Percentiles rank a stretch among this genome's conserved stretches.
Conservation (phyloP, 148 eudicot genomes). For the Rhododendron simsii region DNA sequence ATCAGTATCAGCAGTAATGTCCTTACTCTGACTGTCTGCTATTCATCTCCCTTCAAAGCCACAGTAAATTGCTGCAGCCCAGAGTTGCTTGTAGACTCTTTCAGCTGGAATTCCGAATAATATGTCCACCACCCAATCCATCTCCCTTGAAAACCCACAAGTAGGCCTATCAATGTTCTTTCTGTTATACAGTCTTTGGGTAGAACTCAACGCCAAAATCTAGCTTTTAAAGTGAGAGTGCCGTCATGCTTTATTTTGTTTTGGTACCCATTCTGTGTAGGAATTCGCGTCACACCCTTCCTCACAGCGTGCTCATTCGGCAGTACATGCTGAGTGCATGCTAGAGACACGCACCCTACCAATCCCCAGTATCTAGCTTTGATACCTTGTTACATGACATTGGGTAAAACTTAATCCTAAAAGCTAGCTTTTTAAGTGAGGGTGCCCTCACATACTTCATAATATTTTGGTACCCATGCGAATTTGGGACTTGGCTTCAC, state of each 20-base stretch:
- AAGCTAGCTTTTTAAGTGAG: not conserved
- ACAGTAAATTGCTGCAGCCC: not conserved
- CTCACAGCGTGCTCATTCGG: not conserved
- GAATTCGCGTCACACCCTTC: not conserved
- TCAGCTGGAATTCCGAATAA: not conserved
- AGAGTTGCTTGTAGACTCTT: not conserved
- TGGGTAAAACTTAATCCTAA: not conserved
- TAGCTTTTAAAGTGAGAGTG: not conserved
- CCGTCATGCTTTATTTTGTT: not conserved
- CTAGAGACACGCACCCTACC: not conserved
- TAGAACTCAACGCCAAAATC: not conserved
- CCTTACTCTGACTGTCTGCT: not conserved
- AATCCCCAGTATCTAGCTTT: not conserved
- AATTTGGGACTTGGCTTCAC: not conserved
- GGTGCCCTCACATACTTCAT: not conserved
- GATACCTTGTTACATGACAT: not conserved
- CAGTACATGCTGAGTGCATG: not conserved
- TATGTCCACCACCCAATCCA: not conserved
- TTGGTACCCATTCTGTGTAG: not conserved
- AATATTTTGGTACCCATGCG: not conserved
- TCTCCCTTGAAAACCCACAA: not conserved
- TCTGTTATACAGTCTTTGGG: not conserved
- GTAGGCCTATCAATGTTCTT: not conserved
- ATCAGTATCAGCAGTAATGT: not conserved
- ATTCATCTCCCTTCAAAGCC: not conserved